Evolutionary conservation across 192 early-diverging fungal species (phyloP), one percentile per base, ranked within the genome.

Genomic region (Ambispora gerdemannii): DNA sequence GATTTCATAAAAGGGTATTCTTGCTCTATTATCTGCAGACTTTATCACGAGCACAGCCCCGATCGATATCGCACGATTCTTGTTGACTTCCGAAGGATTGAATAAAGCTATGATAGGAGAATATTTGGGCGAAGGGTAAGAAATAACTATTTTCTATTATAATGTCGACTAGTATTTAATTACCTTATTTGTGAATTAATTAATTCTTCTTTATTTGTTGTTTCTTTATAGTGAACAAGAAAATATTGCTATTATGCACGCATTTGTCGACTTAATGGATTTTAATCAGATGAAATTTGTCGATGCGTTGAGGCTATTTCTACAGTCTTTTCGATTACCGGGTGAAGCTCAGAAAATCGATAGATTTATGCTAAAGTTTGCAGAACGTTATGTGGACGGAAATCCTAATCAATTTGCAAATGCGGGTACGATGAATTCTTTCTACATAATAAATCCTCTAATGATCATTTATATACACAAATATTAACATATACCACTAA

Each of bases 261-360:
- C 93, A n/a, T 95, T 96, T 83, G 92, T 97, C 3, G 95, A 97
- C 73, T 81, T 84, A 66, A 90, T 97, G 86, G 87, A 91, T 43
- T 96, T 97, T 70, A 69, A 74, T 43, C 75, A 81, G 4, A 80
- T 89, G 80, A 72, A 67, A 13, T 97, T 95, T 82, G 86, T 90
- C 0, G 83, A 90, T 36, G 94, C 95, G 17, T 76, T 97, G 36
- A 81, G 94, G 24, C 75, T 76, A 32, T 95, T 95, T 72, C 77
- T 97, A 62, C 95, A 97, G 74, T 80, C 82, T 50, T 97, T 97
- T 81, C 75, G 95, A 65, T 82, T 97, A 43, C 95, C 95, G 2
- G 95, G 95, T 32, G 95, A 97, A 78, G 84, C 90, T 27, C 95
- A 97, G 74, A 95, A 96, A 82, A 97, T 97, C 73, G 95, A 97